phyloP scores from a whole-genome alignment of 768 basidiomycete species.

The Calocybe cyanea region DNA sequence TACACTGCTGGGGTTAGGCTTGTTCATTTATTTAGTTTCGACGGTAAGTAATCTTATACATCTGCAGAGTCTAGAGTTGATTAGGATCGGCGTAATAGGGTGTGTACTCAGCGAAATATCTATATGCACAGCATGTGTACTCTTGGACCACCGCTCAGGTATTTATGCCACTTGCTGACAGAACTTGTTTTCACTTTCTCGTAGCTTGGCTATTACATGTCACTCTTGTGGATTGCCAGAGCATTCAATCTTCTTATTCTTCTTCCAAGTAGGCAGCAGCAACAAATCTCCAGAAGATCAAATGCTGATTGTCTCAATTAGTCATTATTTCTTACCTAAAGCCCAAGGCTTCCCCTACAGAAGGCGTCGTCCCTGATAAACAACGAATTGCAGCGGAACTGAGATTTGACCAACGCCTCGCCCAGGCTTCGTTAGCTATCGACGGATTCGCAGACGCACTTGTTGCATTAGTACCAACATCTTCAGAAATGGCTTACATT shows the following conservation, averaged over 20 bases:
- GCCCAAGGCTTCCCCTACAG: conserved; percentile 32
- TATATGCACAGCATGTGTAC: conserved; percentile 74
- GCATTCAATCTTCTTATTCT: conserved; percentile 64
- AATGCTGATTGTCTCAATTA: conserved; percentile 20
- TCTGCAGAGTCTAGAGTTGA: neutral
- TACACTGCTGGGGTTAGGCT: conserved; percentile 57
- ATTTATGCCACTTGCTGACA: conserved; percentile 1
- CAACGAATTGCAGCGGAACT: conserved; percentile 56
- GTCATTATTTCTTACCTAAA: conserved; percentile 64
- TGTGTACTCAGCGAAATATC: conserved; percentile 69
- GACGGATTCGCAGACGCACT: conserved; percentile 64
- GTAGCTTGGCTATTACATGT: conserved; percentile 73
- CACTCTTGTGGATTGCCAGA: conserved; percentile 59
- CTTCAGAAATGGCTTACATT: conserved; percentile 52
- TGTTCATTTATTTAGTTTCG: conserved; percentile 64
- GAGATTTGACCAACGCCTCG: conserved; percentile 64
- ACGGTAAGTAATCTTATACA: conserved; percentile 40
- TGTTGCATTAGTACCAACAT: conserved; percentile 49
- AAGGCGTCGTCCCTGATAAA: conserved; percentile 27
- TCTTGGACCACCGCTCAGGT: conserved; percentile 61
- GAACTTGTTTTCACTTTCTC: conserved; percentile 5
- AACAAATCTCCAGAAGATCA: neutral
- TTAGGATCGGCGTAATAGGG: conserved; percentile 36
- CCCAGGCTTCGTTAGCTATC: conserved; percentile 59
- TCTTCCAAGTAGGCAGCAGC: conserved; percentile 54